phyloP scores from a whole-genome alignment of 352 stramenopile species.

The Globisporangium mamillatum region DNA sequence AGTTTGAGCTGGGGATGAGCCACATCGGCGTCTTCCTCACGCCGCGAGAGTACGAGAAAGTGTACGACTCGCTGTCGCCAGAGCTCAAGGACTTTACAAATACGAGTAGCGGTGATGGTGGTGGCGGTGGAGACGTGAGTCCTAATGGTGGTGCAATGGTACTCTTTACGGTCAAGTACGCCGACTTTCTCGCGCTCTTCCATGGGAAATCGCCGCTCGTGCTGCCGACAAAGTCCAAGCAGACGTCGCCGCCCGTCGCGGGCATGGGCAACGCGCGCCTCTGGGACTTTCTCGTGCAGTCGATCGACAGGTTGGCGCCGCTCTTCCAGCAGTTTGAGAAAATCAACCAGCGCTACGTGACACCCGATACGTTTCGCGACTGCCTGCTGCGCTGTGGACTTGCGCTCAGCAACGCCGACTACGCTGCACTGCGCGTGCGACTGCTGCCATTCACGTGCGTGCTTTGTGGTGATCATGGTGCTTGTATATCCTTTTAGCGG shows the following conservation, averaged over 20 bases:
- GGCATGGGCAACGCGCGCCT: slow-evolving; percentile 46
- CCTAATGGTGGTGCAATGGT: background rate
- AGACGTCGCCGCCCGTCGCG: slow-evolving; percentile 43
- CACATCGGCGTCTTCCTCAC: slow-evolving; percentile 77
- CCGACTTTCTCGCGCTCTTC: slow-evolving; percentile 53
- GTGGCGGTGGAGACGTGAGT: slow-evolving; percentile 6
- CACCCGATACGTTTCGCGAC: slow-evolving; percentile 62
- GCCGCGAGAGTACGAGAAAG: slow-evolving; percentile 53
- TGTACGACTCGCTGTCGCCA: slow-evolving; percentile 50
- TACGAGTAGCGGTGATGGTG: background rate
- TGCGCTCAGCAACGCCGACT: slow-evolving; percentile 66
- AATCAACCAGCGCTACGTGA: slow-evolving; percentile 45
- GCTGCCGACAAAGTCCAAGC: slow-evolving; percentile 35
- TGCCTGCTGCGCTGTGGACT: slow-evolving; percentile 57
- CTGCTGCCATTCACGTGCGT: slow-evolving; percentile 55
- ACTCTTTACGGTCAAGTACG: slow-evolving; percentile 52
- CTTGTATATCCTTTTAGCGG: background rate
- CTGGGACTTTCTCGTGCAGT: slow-evolving; percentile 58
- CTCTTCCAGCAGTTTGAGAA: slow-evolving; percentile 57
- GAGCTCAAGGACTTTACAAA: slow-evolving; percentile 30
- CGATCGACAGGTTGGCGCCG: slow-evolving; percentile 45
- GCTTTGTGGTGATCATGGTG: too few relatives aligned
- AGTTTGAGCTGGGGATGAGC: slow-evolving; percentile 67
- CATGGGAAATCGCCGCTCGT: slow-evolving; percentile 30
- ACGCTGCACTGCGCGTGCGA: slow-evolving; percentile 57